These are phyloP conservation scores for Dothistroma septosporum DNA, from an alignment of 2,329 filamentous ascomycete species.

Conservation along the genomic window DNA sequence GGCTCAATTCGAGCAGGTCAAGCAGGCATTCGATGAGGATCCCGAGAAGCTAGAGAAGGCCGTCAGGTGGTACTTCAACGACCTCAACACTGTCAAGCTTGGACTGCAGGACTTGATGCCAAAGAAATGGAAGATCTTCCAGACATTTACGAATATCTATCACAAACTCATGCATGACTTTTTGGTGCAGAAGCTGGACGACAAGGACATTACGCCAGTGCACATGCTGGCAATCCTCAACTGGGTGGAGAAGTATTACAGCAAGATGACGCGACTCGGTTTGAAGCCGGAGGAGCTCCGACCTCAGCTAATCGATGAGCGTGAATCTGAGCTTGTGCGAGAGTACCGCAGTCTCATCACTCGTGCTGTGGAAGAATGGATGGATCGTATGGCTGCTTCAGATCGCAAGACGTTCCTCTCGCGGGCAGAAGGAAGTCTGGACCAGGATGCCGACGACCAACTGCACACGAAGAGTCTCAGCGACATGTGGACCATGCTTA, in stretches of 20 bases:
- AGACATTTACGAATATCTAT: slow-evolving; percentile 85
- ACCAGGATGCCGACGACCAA: slow-evolving; percentile 82
- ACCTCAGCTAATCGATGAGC: slow-evolving; percentile 84
- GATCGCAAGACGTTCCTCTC: slow-evolving; percentile 79
- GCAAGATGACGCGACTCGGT: slow-evolving; percentile 89
- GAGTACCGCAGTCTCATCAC: slow-evolving; percentile 96
- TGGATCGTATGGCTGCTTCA: slow-evolving; percentile 81
- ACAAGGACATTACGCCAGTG: slow-evolving; percentile 75
- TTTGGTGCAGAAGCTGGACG: slow-evolving; percentile 75
- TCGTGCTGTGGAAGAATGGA: slow-evolving; percentile 94
- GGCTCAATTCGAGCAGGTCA: slow-evolving; percentile 67
- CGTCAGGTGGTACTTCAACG: slow-evolving; percentile 96
- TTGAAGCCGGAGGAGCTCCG: slow-evolving; percentile 69
- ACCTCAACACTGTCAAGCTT: slow-evolving; percentile 87
- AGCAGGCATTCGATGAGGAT: slow-evolving; percentile 75
- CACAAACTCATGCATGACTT: slow-evolving; percentile 95
- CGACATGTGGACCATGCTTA: slow-evolving; percentile 96
- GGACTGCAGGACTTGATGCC: slow-evolving; percentile 91
- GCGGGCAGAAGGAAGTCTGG: slow-evolving; percentile 73
- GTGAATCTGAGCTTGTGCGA: slow-evolving; percentile 82
- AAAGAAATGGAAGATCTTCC: slow-evolving; percentile 93
- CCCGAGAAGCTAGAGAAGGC: slow-evolving; percentile 79
- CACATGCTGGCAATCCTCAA: slow-evolving; percentile 89
- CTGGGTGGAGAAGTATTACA: slow-evolving; percentile 94
- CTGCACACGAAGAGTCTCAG: slow-evolving; percentile 88